Base-by-base conservation (phyloP, 164 flowering plant species). In the Tetrastigma voinierianum region DNA sequence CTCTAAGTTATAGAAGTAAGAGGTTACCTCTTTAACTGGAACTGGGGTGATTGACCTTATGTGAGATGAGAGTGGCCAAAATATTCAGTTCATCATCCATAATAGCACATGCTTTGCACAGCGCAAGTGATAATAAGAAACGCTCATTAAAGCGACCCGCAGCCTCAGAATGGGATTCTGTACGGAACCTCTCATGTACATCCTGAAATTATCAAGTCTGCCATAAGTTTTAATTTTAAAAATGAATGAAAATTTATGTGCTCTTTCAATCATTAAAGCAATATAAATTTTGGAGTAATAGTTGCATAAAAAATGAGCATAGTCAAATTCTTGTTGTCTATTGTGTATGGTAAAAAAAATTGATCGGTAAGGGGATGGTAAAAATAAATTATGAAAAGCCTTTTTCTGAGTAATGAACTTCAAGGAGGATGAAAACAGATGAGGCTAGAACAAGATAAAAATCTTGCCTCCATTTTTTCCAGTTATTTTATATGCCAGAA, bases 81-180 rank as follows among this genome's bases (percentile, higher is more conserved):
- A 95, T 75, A 75, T 95, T 90, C 53, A 92, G 72, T 77, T 92
- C 98, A 79, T 92, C 98, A 71, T 95, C 99, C 96, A 92, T 85
- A 57, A 87, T 85, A 18, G 87, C 81, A 72, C 99, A 95, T 68
- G 98, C 76, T 82, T 84, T 88, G 80, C 97, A 90, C 20, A 96
- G 87, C 8, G 93, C 95, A 68, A 92, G 77, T 45, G 99, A 95
- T 55, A 95, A 81, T 44, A 95, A 73, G 80, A 95, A 95, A 9
- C 98, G 93, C 63, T 95, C 99, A 79, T 95, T 95, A 68, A 95
- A 95, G 66, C 98, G 99, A 18, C 85, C 84, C 70, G 89, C 58
- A 57, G 97, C 87, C 73, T 79, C 77, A 67, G 84, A 74, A 79
- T 95, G 99, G 32, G 98, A 89, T 81, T 90, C 98, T 10, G 98